Evolutionary conservation across 2,329 filamentous ascomycete genomes (phyloP), one percentile per base, ranked within the genome.

Genomic region (Neopestalotiopsis clavispora): DNA sequence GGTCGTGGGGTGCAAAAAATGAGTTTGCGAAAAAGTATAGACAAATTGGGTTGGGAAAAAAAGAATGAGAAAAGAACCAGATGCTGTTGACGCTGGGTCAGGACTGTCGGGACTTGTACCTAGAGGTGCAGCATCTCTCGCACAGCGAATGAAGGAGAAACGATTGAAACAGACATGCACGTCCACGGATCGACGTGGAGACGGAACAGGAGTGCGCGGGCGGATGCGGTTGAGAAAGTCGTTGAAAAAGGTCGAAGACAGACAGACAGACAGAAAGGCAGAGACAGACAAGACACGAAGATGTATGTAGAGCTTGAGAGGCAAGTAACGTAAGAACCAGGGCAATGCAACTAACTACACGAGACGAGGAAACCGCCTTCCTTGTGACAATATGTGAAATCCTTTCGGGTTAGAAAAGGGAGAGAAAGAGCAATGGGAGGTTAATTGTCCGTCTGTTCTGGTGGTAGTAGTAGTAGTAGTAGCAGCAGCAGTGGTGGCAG

Each of bases 121-220:
- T 64, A 52, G 61, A 12, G 34, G 38, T 64, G 42, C 61, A 28
- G 63, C 63, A 66, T 66, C 63, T 66, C 49, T 28, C 23, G 69
- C 45, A 52, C 40, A 61, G 71, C 70, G 70, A 70, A 69, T 70
- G 70, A 70, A 72, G 68, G 68, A 58, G 72, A 65, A 66, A 74
- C 69, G 74, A 73, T 72, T 73, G 70, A 71, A 74, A 74, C 74
- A 77, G 75, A 72, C 70, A 74, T 71, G 63, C 69, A 72, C 69
- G 69, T 73, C 75, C 72, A 74, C 73, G 71, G 73, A 71, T 73
- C 73, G 72, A 73, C 73, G 73, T 72, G 73, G 70, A 72, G 74
- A 34, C 59, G 59, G 59, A 40, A 30, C 59, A 62, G 59, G 32
- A 40, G 59, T 23, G 14, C 45, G 45, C 71, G 49, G 49, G 49